Evolutionary conservation across 805 yeast genomes (phyloP).

Genomic region (Suhomyces sp.): DNA sequence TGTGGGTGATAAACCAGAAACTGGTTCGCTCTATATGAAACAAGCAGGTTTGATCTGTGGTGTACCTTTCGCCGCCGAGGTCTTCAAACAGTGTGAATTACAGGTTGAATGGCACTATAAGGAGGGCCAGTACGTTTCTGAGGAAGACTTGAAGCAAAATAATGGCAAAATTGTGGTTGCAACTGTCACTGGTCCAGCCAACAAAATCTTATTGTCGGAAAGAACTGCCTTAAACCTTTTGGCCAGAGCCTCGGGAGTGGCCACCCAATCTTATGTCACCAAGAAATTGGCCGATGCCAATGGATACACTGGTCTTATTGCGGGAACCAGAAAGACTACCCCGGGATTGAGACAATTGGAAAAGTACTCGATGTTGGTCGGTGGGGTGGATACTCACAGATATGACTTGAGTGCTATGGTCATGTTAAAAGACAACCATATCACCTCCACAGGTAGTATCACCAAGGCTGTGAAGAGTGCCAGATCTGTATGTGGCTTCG

Average conservation of each 20-base stretch:
- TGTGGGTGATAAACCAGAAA: slow-evolving; percentile 72
- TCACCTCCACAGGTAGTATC: slow-evolving; percentile 91
- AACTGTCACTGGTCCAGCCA: slow-evolving; percentile 74
- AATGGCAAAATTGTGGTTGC: slow-evolving; percentile 70
- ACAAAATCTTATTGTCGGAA: slow-evolving; percentile 77
- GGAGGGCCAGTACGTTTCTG: slow-evolving; percentile 59
- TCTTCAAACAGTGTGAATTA: slow-evolving; percentile 72
- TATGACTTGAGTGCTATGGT: slow-evolving; percentile 92
- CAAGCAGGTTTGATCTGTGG: slow-evolving; percentile 80
- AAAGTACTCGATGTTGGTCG: slow-evolving; percentile 92
- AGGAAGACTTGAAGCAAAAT: slow-evolving; percentile 45
- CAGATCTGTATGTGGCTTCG: slow-evolving; percentile 79
- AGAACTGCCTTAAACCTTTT: slow-evolving; percentile 81
- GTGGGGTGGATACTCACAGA: slow-evolving; percentile 91
- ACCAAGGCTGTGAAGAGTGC: slow-evolving; percentile 80
- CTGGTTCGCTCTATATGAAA: slow-evolving; percentile 81
- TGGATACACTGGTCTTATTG: slow-evolving; percentile 81
- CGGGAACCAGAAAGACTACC: slow-evolving; percentile 97
- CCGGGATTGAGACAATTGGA: slow-evolving; percentile 89
- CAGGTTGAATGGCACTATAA: slow-evolving; percentile 66
- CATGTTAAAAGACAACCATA: slow-evolving; percentile 93
- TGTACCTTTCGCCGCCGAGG: slow-evolving; percentile 85
- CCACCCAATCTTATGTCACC: slow-evolving; percentile 66
- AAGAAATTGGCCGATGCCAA: slow-evolving; percentile 58
- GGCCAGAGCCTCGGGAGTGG: slow-evolving; percentile 84